Percentiles rank a stretch among this genome's conserved stretches.
Conservation (phyloP, 139 green algal genomes). For the Picochlorum sp. region DNA sequence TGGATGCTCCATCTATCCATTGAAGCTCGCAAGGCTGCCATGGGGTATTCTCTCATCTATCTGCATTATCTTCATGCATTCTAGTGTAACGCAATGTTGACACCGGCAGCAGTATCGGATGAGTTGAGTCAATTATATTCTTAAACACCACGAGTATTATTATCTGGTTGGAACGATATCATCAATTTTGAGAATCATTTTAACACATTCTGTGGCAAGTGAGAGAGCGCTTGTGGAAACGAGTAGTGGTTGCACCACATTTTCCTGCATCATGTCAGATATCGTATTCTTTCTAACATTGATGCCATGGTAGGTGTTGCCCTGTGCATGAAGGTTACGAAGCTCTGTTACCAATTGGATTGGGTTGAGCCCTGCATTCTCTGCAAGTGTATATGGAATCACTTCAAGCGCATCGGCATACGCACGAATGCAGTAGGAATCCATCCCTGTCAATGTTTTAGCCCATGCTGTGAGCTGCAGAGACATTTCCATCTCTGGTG, state of each 20-base stretch:
- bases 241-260: constrained; percentile 92
- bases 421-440: constrained; percentile 77
- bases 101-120: constrained; percentile 86
- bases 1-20: not conserved
- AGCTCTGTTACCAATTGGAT: constrained; percentile 97
- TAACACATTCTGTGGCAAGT: constrained; percentile 88
- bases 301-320: constrained; percentile 61
- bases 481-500: constrained; percentile 86
- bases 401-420: constrained; percentile 97
- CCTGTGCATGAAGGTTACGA: constrained; percentile 75
- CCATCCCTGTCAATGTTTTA: constrained; percentile 91
- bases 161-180: constrained; percentile 78
- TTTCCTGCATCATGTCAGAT: constrained; percentile 88
- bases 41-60: too few relatives aligned
- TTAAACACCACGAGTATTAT: constrained; percentile 17
- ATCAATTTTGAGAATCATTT: constrained; percentile 99
- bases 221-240: constrained; percentile 81
- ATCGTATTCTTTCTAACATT: constrained; percentile 58
- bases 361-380: constrained; percentile 96
- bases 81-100: constrained; percentile 56
- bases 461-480: constrained; percentile 74
- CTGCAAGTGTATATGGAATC: constrained; percentile 95
- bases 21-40: too few relatives aligned
- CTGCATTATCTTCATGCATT: too few relatives aligned
- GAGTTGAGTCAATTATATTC: constrained; percentile 86